These are phyloP conservation scores for Pyrus communis DNA, from an alignment of 306 rosid species.

Conservation along the genomic window DNA sequence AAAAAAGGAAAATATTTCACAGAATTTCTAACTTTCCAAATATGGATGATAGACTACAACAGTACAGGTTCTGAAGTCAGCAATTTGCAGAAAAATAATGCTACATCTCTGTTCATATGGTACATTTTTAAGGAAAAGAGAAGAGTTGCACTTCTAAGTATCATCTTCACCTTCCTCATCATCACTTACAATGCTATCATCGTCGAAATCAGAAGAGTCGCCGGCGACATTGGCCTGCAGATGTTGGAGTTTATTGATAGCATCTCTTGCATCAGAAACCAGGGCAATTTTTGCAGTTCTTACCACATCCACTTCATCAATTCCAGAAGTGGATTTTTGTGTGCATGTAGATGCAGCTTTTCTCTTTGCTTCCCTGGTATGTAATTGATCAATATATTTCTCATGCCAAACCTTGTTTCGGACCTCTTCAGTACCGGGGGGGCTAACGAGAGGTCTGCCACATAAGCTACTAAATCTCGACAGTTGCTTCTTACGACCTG, in stretches of 20 bases:
- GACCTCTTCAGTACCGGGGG: conserved; percentile 67
- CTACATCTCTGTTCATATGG: not conserved
- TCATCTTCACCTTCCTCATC: conserved; percentile 32
- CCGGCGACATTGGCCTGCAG: conserved; percentile 21
- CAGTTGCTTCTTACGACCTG: conserved; percentile 38
- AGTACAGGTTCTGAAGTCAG: not conserved
- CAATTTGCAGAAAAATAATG: not conserved
- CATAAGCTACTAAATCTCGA: conserved; percentile 44
- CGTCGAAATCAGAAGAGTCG: conserved; percentile 28
- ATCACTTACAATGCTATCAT: conserved; percentile 13
- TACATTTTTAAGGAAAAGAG: not conserved
- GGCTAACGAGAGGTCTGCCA: conserved; percentile 45
- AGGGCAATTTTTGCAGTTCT: conserved; percentile 61
- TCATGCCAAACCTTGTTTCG: conserved; percentile 65
- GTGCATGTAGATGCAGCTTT: conserved; percentile 26
- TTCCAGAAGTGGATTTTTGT: conserved; percentile 7
- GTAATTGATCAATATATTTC: conserved; percentile 72
- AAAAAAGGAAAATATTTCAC: not conserved
- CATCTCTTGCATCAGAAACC: conserved; percentile 70
- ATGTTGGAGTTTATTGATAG: conserved; percentile 46
- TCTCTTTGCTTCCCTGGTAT: conserved; percentile 58
- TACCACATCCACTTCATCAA: conserved; percentile 26
- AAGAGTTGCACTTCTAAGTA: conserved; percentile 13
- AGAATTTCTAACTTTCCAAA: not conserved
- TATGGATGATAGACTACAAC: not conserved